phyloP scores from a whole-genome alignment of 2,329 filamentous ascomycete species.

The Chaetomium strumarium region DNA sequence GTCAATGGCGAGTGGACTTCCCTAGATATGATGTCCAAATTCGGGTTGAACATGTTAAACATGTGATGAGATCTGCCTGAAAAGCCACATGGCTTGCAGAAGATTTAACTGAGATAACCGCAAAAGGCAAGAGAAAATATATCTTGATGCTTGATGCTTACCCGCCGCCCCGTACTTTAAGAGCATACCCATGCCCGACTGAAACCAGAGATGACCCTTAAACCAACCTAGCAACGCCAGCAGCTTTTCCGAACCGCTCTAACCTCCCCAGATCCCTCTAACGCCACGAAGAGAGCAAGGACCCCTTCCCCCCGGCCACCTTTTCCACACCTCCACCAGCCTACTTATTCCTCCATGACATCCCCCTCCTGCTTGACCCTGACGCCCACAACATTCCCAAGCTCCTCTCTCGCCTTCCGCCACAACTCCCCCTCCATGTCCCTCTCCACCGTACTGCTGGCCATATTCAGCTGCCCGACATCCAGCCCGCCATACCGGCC shows the following conservation, averaged over 20 bases:
- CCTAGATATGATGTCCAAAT: too few relatives aligned
- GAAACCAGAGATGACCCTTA: neutral
- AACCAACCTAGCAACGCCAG: neutral
- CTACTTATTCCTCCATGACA: slow-evolving; percentile 20
- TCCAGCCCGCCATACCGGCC: slow-evolving; percentile 61
- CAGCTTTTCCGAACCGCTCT: too few relatives aligned
- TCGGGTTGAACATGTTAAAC: too few relatives aligned
- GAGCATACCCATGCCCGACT: neutral
- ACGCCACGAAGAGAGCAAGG: neutral
- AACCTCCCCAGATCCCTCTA: neutral
- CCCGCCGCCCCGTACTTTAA: neutral
- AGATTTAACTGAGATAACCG: neutral
- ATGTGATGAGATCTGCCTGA: too few relatives aligned
- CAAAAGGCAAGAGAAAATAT: neutral
- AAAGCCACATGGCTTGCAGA: neutral
- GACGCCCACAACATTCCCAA: slow-evolving; percentile 37
- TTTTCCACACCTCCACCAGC: neutral
- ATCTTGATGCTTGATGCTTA: neutral
- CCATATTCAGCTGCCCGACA: slow-evolving; percentile 83
- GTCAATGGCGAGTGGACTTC: too few relatives aligned
- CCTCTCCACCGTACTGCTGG: slow-evolving; percentile 72
- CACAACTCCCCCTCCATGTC: slow-evolving; percentile 82
- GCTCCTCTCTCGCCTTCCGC: slow-evolving; percentile 51
- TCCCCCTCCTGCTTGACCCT: slow-evolving; percentile 3
- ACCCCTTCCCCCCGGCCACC: too few relatives aligned